Evolutionary conservation across 345 rosid genomes (phyloP), one percentile per base, ranked within the genome.

Genomic region (Eucalyptus erythrocorys): DNA sequence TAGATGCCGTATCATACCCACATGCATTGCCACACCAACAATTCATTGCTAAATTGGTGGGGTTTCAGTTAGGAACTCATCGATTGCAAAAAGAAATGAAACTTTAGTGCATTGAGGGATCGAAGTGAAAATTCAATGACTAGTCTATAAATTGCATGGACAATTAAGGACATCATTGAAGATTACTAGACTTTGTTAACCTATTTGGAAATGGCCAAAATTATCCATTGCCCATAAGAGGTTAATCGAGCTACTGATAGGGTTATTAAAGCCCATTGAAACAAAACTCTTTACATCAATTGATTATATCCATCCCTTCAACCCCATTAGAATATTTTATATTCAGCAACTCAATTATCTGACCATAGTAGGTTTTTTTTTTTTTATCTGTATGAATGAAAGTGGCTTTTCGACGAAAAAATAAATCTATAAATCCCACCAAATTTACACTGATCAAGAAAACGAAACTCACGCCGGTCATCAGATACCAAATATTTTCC

Each of bases 341-440:
- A 24, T 55, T 55, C 0, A 55, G 0, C 24, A 55, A 55, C 13
- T 55, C 30, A 55, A 22, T 55, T 1, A 24, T 24, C 13, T 30
- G 0, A 1, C 27, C 22, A 27, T 22, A 55, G 1, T 55, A 24
- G 13, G 1, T 2, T 7, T 19, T 51, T 7, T 51, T 7, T 13
- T 48, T 48, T 7, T 21, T 53, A 3, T 22, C 9, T 55, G 24
- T 40, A 4, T 21, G 82, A 21, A 76, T 21, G 30, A 76, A 76
- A 51, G 57, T 51, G 57, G 57, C 57, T 19, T 51, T 51, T 7
- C 4, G 24, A 19, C 2, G 0, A 51, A 51, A 51, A 51, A 51
- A 51, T 51, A 19, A 51, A 51, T 51, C 55, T 51, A 51, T 19
- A 51, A 55, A 55, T 55, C 0, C 30, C 50, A 48, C 50, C 11